These are phyloP conservation scores for Mycena chlorophos DNA, from an alignment of 768 basidiomycete genomes.

Conservation along the genomic window DNA sequence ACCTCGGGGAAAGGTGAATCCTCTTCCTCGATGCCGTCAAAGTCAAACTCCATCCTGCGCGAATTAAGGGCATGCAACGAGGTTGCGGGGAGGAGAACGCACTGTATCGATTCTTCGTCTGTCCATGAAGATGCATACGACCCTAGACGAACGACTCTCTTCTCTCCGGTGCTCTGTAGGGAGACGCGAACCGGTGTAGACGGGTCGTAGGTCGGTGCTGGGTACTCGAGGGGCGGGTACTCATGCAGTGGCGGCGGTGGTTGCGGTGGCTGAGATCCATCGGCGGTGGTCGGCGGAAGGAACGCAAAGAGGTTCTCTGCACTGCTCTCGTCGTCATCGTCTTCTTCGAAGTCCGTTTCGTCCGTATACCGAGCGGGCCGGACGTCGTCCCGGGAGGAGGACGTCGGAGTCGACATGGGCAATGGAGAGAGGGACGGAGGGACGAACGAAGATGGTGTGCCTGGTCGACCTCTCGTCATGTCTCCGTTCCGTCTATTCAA, in stretches of 20 bases:
- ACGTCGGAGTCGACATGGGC: slow-evolving; percentile 25
- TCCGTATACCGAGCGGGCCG: slow-evolving; percentile 39
- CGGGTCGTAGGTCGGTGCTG: slow-evolving; percentile 25
- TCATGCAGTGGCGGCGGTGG: slow-evolving; percentile 31
- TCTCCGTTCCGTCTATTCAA: neutral
- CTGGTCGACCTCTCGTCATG: neutral
- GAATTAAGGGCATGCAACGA: slow-evolving; percentile 9
- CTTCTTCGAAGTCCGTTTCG: slow-evolving; percentile 40
- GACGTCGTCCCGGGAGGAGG: slow-evolving; percentile 21
- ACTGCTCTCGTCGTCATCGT: slow-evolving; percentile 68
- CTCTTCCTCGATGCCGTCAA: slow-evolving; percentile 84
- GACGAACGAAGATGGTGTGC: neutral
- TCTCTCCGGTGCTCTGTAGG: slow-evolving; percentile 18
- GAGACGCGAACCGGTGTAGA: slow-evolving; percentile 22
- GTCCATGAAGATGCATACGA: slow-evolving; percentile 24
- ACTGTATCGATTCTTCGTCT: slow-evolving; percentile 58
- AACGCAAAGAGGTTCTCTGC: slow-evolving; percentile 90
- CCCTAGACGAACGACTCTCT: slow-evolving; percentile 14
- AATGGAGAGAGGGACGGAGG: slow-evolving; percentile 15
- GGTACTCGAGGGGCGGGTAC: slow-evolving; percentile 27
- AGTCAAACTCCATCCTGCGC: slow-evolving; percentile 82
- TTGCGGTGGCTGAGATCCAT: too few species aligned
- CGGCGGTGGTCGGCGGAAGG: slow-evolving; percentile 77
- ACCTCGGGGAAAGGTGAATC: slow-evolving; percentile 98
- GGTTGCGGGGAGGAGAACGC: slow-evolving; percentile 25